Evolutionary conservation across 139 green algal species (phyloP).

Genomic region (Ettlia oleoabundans): DNA sequence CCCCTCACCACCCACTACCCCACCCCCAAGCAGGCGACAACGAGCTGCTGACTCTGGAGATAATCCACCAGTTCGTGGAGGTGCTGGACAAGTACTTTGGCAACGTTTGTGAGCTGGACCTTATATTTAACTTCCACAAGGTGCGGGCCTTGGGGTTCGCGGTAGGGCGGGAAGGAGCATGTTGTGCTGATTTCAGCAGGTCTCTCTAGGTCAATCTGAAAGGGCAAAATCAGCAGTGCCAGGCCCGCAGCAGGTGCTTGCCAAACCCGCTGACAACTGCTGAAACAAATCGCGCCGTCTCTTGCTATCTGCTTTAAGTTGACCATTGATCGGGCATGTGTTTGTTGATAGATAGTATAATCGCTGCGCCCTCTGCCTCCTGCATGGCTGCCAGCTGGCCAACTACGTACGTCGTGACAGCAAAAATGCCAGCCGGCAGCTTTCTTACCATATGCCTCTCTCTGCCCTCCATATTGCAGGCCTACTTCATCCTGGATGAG

Average conservation of each 20-base stretch:
- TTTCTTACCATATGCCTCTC: not conserved
- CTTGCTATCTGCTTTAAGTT: no score
- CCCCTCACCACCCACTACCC: no score
- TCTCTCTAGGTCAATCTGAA: not conserved
- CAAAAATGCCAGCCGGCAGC: no score
- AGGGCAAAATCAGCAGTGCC: not conserved
- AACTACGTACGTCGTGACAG: not conserved
- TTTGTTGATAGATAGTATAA: no score
- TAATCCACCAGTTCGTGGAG: conserved; percentile 98
- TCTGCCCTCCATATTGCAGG: conserved; percentile 50
- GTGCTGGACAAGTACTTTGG: conserved; percentile 85
- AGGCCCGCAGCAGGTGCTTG: no score
- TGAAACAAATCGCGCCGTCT: no score
- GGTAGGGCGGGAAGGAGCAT: no score
- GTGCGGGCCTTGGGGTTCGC: no score
- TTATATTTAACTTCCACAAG: conserved; percentile 99
- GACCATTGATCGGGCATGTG: no score
- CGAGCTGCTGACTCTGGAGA: conserved; percentile 89
- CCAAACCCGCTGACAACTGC: no score
- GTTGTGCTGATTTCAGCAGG: not conserved
- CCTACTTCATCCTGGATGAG: conserved; percentile 99
- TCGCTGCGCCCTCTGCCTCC: not conserved
- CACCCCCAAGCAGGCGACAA: conserved; percentile 64
- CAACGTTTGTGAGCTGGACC: conserved; percentile 99
- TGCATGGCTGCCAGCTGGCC: not conserved